These are phyloP conservation scores for Pseudonitzschia delicatissima DNA, from an alignment of 108 stramenopile species.

Conservation along the genomic window DNA sequence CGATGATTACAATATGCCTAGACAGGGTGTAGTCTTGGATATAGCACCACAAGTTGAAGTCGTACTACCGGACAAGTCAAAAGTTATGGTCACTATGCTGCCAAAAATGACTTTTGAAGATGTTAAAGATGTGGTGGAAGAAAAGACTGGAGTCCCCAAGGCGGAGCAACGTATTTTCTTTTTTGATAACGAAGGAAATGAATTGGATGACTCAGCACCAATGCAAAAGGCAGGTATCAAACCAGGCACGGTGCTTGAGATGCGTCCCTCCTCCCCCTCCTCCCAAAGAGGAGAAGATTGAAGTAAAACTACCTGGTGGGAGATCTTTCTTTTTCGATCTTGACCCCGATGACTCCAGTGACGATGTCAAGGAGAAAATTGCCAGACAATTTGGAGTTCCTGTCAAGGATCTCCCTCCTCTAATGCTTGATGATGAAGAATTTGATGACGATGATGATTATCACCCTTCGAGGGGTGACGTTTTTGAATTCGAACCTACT, in stretches of 20 bases:
- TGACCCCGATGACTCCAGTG: background rate
- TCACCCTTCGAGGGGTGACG: background rate
- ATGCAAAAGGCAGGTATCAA: background rate
- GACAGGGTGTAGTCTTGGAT: background rate
- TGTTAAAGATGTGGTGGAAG: constrained; percentile 24
- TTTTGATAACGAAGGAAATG: constrained; percentile 19
- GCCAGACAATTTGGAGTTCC: background rate
- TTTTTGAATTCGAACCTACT: constrained; percentile 8
- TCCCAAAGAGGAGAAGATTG: background rate
- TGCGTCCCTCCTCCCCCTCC: background rate
- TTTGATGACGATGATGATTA: constrained; percentile 3
- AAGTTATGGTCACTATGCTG: constrained; percentile 8
- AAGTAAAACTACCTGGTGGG: background rate
- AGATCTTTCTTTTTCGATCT: constrained; percentile 4
- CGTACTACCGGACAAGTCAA: background rate
- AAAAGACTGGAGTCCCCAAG: constrained; percentile 17
- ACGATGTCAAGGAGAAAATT: background rate
- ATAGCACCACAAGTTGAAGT: constrained; percentile 3
- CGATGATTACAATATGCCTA: background rate
- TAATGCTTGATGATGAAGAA: background rate
- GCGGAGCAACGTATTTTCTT: constrained; percentile 25
- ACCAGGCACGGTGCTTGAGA: background rate
- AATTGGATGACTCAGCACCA: constrained; percentile 1
- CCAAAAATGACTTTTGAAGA: constrained; percentile 21
- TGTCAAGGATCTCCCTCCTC: constrained; percentile 8